Base-by-base conservation (phyloP, 352 stramenopile species). In the Phytopythium oedochilum region DNA sequence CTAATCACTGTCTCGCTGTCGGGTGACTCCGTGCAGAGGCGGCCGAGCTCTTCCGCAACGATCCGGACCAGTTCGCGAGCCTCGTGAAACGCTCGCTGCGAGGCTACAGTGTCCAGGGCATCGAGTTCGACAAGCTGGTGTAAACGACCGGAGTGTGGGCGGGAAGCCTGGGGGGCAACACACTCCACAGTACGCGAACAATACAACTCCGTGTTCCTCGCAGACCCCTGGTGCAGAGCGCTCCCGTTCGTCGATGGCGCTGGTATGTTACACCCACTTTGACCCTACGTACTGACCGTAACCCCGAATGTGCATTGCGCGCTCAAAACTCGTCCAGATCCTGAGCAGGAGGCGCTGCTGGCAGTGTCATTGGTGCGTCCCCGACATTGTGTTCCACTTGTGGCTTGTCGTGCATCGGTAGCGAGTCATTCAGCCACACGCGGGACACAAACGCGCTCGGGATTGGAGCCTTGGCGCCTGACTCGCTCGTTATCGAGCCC, bases 1-100 rank as follows among this genome's bases (percentile, higher is more conserved):
- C 8, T 25, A 17, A 12, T 47, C 3, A 28, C 14, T 52, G n/a
- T n/a, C n/a, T n/a, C n/a, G n/a, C n/a, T n/a, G n/a, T n/a, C n/a
- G n/a, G n/a, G n/a, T n/a, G n/a, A n/a, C n/a, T n/a, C n/a, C n/a
- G n/a, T 68, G 45, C 88, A 83, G 96, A 99, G 75, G 97, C 96
- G 29, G 96, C 97, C 28, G 95, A 99, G 67, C 71, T 99, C 31
- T 98, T 98, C 69, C 83, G 96, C 47, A 98, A 89, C 68, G 91
- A 99, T 77, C 78, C 79, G 15, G 79, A 78, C 55, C 83, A 97
- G 60, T 99, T 98, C 78, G 83, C 96, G 53, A 76, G 83, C 47
- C 64, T 97, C 35, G 95, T 98, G 40, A 69, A 88, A 68, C 82
- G 82, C 22, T 92, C 82, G 62, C 78, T 95, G 58, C 71, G 76